Evolutionary conservation across 805 yeast species (phyloP).

Genomic region (Babjeviella inositovora): DNA sequence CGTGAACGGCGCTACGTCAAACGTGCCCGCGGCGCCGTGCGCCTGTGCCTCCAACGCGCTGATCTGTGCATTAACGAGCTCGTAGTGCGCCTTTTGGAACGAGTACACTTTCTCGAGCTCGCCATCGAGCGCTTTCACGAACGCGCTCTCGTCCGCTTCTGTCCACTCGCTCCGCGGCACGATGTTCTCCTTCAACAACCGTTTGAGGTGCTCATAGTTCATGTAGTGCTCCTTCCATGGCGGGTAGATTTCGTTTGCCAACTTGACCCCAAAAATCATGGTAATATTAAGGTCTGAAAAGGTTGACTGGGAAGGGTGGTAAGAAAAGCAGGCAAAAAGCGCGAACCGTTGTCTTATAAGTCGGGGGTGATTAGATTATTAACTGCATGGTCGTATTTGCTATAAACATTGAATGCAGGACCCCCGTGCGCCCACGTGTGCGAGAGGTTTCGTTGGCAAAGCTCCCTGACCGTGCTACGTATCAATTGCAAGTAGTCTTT

Average conservation of each 20-base stretch:
- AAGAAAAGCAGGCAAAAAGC: no score
- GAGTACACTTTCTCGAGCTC: slow-evolving; percentile 67
- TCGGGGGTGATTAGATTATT: no score
- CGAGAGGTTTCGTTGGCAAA: no score
- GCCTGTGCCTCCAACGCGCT: slow-evolving; percentile 47
- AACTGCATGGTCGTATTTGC: no score
- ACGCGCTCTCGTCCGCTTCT: slow-evolving; percentile 55
- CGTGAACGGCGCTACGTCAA: slow-evolving; percentile 51
- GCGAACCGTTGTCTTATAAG: no score
- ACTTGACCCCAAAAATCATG: slow-evolving; percentile 80
- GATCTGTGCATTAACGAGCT: slow-evolving; percentile 49
- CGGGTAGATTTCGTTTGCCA: slow-evolving; percentile 65
- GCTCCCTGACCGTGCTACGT: no score
- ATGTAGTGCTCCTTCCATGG: slow-evolving; percentile 79
- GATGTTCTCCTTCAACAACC: slow-evolving; percentile 53
- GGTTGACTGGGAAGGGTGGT: no score
- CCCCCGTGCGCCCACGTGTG: no score
- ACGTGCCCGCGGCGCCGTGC: slow-evolving; percentile 17
- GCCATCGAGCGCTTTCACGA: slow-evolving; percentile 49
- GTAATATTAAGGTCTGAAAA: no score
- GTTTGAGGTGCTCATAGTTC: slow-evolving; percentile 49
- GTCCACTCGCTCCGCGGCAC: slow-evolving; percentile 33
- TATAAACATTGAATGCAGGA: no score
- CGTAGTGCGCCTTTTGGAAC: slow-evolving; percentile 55
- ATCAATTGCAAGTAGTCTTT: no score